phyloP scores from a whole-genome alignment of 2,329 filamentous ascomycete genomes.

The Penicillium italicum region DNA sequence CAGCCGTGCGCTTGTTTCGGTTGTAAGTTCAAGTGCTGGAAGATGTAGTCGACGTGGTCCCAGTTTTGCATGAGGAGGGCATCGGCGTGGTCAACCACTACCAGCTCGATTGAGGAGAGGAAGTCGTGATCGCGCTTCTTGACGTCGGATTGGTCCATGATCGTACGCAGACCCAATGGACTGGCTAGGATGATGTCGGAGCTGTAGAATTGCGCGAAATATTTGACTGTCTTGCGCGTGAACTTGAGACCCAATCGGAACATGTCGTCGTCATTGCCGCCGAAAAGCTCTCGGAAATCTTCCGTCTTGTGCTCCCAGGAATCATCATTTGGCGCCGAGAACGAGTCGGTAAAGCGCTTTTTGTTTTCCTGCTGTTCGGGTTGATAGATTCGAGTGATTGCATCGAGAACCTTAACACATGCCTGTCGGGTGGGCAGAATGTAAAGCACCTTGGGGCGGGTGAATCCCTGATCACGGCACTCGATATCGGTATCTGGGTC shows the following conservation, averaged over 20 bases:
- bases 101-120: constrained; percentile 85
- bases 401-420: constrained; percentile 72
- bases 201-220: constrained; percentile 91
- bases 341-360: constrained; percentile 84
- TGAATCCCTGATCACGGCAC: constrained; percentile 90
- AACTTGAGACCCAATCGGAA: constrained; percentile 96
- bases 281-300: constrained; percentile 86
- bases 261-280: constrained; percentile 95
- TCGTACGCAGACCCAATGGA: constrained; percentile 82
- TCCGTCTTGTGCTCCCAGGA: constrained; percentile 72
- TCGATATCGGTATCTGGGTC: constrained; percentile 66
- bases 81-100: constrained; percentile 87
- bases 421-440: constrained; percentile 84
- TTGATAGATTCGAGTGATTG: constrained; percentile 69
- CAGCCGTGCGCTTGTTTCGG: constrained; percentile 87
- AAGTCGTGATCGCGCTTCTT: constrained; percentile 81
- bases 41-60: constrained; percentile 91
- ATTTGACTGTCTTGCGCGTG: constrained; percentile 91
- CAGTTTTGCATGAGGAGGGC: constrained; percentile 97
- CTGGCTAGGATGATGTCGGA: constrained; percentile 93
- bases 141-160: constrained; percentile 73
- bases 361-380: constrained; percentile 94
- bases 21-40: constrained; percentile 85
- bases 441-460: constrained; percentile 86
- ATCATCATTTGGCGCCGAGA: constrained; percentile 64